phyloP scores from a whole-genome alignment of 2,329 filamentous ascomycete species.

The Neofusicoccum parvum region DNA sequence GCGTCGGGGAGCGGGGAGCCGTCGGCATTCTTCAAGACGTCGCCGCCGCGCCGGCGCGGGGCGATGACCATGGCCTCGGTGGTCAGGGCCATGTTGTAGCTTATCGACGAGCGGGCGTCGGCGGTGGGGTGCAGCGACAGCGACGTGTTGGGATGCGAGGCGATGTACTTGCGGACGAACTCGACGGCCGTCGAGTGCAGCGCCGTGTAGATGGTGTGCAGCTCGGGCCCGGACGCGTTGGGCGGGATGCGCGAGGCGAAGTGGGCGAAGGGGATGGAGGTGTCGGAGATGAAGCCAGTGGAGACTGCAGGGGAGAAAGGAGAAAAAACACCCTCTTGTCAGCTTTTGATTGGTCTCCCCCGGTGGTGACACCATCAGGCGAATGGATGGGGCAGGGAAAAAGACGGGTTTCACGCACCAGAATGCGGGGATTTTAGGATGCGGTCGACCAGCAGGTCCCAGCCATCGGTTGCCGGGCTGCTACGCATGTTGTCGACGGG shows the following conservation, averaged over 20 bases:
- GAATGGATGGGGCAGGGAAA: neutral
- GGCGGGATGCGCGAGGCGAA: constrained; percentile 47
- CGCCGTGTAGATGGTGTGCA: constrained; percentile 37
- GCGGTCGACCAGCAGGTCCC: constrained; percentile 53
- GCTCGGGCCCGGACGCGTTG: constrained; percentile 41
- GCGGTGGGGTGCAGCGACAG: constrained; percentile 30
- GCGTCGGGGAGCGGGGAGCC: constrained; percentile 35
- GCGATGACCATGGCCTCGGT: constrained; percentile 56
- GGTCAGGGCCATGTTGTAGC: constrained; percentile 63
- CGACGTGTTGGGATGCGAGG: constrained; percentile 40
- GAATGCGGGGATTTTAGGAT: constrained; percentile 29
- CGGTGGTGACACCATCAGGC: too few species aligned
- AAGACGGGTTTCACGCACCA: neutral
- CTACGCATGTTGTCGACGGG: constrained; percentile 63
- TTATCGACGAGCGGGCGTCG: constrained; percentile 50
- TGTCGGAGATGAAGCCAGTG: constrained; percentile 29
- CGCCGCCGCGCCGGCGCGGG: constrained; percentile 51
- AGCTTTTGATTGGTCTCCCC: neutral
- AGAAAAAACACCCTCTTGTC: neutral
- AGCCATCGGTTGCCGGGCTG: constrained; percentile 47
- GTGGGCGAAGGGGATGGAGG: constrained; percentile 53
- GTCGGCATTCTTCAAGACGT: constrained; percentile 42
- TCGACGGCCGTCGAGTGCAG: constrained; percentile 38
- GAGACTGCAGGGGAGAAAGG: constrained; percentile 17
- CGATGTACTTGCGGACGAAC: constrained; percentile 44